A percentile compares a stretch with the other conserved stretches of the same genome.
Evolutionary conservation across 192 early-diverging fungal genomes (phyloP).

Genomic region (Coemansia sp.): DNA sequence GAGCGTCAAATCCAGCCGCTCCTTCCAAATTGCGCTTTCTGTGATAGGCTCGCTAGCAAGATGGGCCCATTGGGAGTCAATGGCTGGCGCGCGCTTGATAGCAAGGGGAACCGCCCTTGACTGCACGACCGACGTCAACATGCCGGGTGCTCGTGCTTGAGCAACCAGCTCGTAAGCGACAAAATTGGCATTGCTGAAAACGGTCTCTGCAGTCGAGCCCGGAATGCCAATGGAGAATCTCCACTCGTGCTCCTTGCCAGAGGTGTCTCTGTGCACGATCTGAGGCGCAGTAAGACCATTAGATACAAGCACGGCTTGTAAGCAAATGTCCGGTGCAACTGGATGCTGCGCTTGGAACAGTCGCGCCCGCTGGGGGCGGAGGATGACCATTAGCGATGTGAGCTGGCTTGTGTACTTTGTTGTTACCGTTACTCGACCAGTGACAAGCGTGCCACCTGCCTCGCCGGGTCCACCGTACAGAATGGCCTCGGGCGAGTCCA

Average conservation of each 20-base stretch:
- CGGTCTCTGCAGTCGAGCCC: constrained; percentile 33
- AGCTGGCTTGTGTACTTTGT: constrained; percentile 17
- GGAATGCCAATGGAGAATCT: constrained; percentile 32
- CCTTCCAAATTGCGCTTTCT: constrained; percentile 35
- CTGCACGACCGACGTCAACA: constrained; percentile 7
- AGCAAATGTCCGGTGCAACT: constrained; percentile 13
- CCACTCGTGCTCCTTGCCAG: constrained; percentile 31
- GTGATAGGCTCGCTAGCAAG: constrained; percentile 27
- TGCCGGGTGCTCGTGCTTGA: constrained; percentile 16
- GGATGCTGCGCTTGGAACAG: constrained; percentile 33
- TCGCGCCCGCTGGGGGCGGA: constrained; percentile 38
- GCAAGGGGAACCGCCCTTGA: constrained; percentile 26
- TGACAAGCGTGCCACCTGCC: constrained; percentile 24
- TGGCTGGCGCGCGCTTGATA: constrained; percentile 35
- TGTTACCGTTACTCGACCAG: constrained; percentile 33
- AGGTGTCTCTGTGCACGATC: constrained; percentile 6
- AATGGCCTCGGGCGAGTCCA: constrained; percentile 27
- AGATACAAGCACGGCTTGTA: constrained; percentile 19
- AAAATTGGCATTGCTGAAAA: constrained; percentile 17
- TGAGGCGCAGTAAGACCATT: constrained; percentile 18
- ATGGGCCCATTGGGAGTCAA: constrained; percentile 29
- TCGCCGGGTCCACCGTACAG: constrained; percentile 41
- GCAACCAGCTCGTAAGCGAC: constrained; percentile 48
- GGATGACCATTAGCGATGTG: constrained; percentile 21
- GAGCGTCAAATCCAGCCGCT: constrained; percentile 31